Evolutionary conservation across 1,284 basidiomycete species (phyloP).

Genomic region (Ustilago nuda): DNA sequence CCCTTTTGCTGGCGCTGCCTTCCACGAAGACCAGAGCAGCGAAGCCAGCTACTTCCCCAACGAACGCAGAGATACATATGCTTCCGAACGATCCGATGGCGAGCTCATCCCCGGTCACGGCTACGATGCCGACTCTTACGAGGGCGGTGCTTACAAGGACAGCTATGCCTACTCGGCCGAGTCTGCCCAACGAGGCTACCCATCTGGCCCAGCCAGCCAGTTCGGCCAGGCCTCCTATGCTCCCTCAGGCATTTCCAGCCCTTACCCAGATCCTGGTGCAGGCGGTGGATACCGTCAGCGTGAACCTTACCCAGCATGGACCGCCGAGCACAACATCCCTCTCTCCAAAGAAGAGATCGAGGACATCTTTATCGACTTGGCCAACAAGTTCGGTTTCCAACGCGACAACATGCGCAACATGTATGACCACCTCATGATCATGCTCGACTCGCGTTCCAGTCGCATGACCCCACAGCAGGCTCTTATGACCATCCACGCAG

Average conservation of each 20-base stretch:
- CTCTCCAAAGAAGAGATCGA: slow-evolving; percentile 99
- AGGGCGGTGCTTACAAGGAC: slow-evolving; percentile 58
- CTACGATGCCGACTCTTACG: slow-evolving; percentile 63
- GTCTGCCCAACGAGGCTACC: slow-evolving; percentile 53
- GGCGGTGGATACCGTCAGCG: slow-evolving; percentile 65
- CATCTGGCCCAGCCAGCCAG: slow-evolving; percentile 53
- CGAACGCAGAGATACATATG: slow-evolving; percentile 62
- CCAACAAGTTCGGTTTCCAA: slow-evolving; percentile 99
- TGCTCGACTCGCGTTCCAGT: slow-evolving; percentile 77
- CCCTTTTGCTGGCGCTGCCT: slow-evolving; percentile 58
- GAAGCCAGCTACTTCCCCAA: slow-evolving; percentile 59
- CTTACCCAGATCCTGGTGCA: slow-evolving; percentile 48
- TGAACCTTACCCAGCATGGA: slow-evolving; percentile 94
- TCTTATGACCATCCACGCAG: slow-evolving; percentile 88
- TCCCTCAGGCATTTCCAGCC: slow-evolving; percentile 61
- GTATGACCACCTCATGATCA: slow-evolving; percentile 98
- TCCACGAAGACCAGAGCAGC: slow-evolving; percentile 56
- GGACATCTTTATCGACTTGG: slow-evolving; percentile 95
- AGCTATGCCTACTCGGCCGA: slow-evolving; percentile 55
- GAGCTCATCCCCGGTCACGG: slow-evolving; percentile 61
- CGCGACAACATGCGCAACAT: slow-evolving; percentile 78
- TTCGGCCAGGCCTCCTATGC: slow-evolving; percentile 55
- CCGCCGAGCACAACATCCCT: slow-evolving; percentile 88
- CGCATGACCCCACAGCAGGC: slow-evolving; percentile 98
- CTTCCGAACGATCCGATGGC: slow-evolving; percentile 61